phyloP scores from a whole-genome alignment of 1,284 basidiomycete species.

The Rhodotorula sp. region DNA sequence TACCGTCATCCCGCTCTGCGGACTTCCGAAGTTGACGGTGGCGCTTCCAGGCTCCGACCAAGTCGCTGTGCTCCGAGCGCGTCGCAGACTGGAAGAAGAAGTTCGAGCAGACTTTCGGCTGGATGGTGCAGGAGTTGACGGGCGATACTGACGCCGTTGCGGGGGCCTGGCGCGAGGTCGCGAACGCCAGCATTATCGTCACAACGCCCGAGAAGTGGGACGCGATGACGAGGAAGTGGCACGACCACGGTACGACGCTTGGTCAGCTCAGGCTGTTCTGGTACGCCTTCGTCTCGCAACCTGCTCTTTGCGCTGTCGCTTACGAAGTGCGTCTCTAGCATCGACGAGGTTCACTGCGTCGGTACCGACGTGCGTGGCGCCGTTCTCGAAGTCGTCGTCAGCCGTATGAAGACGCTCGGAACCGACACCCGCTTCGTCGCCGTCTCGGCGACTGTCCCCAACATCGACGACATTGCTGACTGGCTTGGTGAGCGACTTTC shows the following conservation, averaged over 20 bases:
- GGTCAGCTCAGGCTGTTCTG: conserved; percentile 57
- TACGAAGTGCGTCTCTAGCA: conserved; percentile 44
- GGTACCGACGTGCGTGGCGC: conserved; percentile 78
- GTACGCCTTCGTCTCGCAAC: conserved; percentile 13
- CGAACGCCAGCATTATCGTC: conserved; percentile 67
- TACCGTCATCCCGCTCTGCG: no score
- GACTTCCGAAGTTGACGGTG: no score
- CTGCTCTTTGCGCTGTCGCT: not conserved
- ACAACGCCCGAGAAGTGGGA: conserved; percentile 89
- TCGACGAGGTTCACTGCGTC: conserved; percentile 94
- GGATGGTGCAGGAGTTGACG: conserved; percentile 78
- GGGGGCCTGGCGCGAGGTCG: conserved; percentile 60
- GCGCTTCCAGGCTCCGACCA: conserved; percentile 57
- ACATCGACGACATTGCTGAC: conserved; percentile 79
- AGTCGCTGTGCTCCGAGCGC: conserved; percentile 73
- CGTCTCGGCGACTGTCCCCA: conserved; percentile 91
- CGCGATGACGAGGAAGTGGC: conserved; percentile 78
- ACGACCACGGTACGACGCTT: conserved; percentile 63
- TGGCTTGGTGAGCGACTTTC: conserved; percentile 67
- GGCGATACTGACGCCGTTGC: conserved; percentile 72
- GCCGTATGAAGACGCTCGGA: conserved; percentile 73
- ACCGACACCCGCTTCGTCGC: conserved; percentile 61
- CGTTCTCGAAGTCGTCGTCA: conserved; percentile 86
- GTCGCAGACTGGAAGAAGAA: conserved; percentile 78
- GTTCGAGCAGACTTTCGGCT: conserved; percentile 60